Base-by-base conservation (phyloP, 1,284 basidiomycete genomes). In the Tilletia caries region DNA sequence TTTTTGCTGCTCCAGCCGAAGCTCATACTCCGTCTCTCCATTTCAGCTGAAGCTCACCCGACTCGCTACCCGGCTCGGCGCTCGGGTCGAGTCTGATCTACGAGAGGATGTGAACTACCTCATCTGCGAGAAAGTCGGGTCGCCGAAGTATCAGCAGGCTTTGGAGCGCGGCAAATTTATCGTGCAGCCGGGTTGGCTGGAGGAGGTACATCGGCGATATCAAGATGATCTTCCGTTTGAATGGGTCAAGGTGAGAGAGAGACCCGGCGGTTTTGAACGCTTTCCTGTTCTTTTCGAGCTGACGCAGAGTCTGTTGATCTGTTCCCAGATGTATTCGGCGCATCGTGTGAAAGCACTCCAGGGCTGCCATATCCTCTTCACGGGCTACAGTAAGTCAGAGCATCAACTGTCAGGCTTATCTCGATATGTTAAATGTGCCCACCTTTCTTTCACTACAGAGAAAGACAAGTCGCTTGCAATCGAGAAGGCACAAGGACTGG, bases 81-180 rank as follows among this genome's bases (percentile, higher is more conserved):
- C 91, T 18, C 84, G 85, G 32, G 86, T 87, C 54, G 85, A 87
- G 10, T 86, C 84, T 25, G 89, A 90, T 68, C 89, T 93, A 68
- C 92, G 91, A 0, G 90, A 91, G 80, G 87, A 86, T 66, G 90
- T 91, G 33, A 93, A 92, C 0, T 91, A 93, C 83, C 86, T 93
- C 44, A 85, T 93, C 60, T 90, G 91, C 0, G 85, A 84, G 33
- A 84, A 84, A 20, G 88, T 90, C 72, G 90, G 90, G 5, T 89
- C 91, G 29, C 86, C 89, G n/a, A 93, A 93, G 80, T 93, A 93
- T 79, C 76, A 92, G 89, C 92, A 90, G 74, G 92, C 92, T 0
- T 79, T 93, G 54, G 87, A 89, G 75, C 87, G 88, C 52, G 88
- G 88, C 71, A 88, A 92, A 71, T 89, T 90, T 0, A 90, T 93